Evolutionary conservation across 2,329 filamentous ascomycete species (phyloP), one percentile per base, ranked within the genome.

Genomic region (Diplodia corticola): DNA sequence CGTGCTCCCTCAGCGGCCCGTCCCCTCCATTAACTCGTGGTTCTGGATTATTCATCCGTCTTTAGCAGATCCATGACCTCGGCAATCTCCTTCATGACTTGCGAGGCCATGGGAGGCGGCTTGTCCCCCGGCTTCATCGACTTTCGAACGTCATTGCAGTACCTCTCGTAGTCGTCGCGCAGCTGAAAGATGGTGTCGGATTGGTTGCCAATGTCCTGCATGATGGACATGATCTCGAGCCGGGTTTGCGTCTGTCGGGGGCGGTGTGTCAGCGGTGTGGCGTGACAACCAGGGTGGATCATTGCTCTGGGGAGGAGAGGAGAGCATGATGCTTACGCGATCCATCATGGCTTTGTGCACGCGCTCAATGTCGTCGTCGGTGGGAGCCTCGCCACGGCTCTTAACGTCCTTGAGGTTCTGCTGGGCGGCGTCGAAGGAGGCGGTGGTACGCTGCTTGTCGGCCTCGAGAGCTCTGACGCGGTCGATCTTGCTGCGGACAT

Each of bases 151-250:
- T 2, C 9, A 1, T 33, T 13, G 40, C 57, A 61, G 40, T 61
- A 61, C 17, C n/a, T 28, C 28, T 61, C 35, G 17, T 61, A 61
- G 40, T 61, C 44, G 17, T 61, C 57, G 44, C 57, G 57, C 17
- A 61, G 57, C 26, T n/a, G 9, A 44, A 49, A 61, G 24, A 61
- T 61, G 26, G 20, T 28, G 17, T 61, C 44, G 22, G 57, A 61
- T 12, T 26, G 24, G 44, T 17, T 26, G 28, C 57, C 57, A 17
- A 61, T 61, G 24, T 61, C 57, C 10, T 61, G 57, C 57, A 61
- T 61, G 40, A 61, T 61, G 57, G 57, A 33, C 40, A 61, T 61
- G 24, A 48, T 46, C 57, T 49, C 57, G 10, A 61, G 57, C n/a
- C 57, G 57, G 12, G 44, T 61, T 44, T 48, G 26, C 15, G 57